Evolutionary conservation across 1,284 basidiomycete genomes (phyloP).

Genomic region (Tilletia horrida): DNA sequence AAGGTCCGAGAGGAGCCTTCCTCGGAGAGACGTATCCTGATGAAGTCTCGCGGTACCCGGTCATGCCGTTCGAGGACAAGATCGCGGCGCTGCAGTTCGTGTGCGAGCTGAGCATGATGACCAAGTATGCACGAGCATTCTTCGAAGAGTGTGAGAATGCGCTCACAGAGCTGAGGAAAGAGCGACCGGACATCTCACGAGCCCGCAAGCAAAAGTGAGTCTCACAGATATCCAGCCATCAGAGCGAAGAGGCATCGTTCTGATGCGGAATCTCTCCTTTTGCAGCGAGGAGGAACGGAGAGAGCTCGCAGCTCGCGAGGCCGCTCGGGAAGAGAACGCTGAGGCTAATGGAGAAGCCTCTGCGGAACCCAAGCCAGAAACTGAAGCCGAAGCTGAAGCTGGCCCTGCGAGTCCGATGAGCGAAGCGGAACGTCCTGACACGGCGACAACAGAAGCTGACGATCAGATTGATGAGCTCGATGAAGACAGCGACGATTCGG

Average conservation of each 20-base stretch:
- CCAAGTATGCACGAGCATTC: slow-evolving; percentile 77
- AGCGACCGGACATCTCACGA: slow-evolving; percentile 88
- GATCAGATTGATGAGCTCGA: slow-evolving; percentile 15
- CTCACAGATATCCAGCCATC: neutral
- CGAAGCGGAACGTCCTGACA: too few species aligned
- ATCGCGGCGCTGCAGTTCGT: slow-evolving; percentile 81
- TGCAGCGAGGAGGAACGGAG: slow-evolving; percentile 71
- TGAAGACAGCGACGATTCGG: neutral
- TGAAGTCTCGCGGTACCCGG: slow-evolving; percentile 63
- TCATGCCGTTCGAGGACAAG: slow-evolving; percentile 72
- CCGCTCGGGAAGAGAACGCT: slow-evolving; percentile 14
- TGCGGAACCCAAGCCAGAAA: too few species aligned
- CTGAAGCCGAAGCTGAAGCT: too few species aligned
- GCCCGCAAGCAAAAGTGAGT: slow-evolving; percentile 79
- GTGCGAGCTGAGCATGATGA: slow-evolving; percentile 82
- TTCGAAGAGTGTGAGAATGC: slow-evolving; percentile 87
- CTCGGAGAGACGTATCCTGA: slow-evolving; percentile 44
- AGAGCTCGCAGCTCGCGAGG: slow-evolving; percentile 57
- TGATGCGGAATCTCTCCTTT: slow-evolving; percentile 14
- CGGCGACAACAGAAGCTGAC: neutral
- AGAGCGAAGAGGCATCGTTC: too few species aligned
- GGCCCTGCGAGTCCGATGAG: too few species aligned
- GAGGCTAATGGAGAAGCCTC: slow-evolving; percentile 20
- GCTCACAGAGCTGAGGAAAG: slow-evolving; percentile 86
- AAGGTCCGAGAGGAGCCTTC: slow-evolving; percentile 27